These are phyloP conservation scores for Trametes punicea DNA, from an alignment of 768 basidiomycete species.

Conservation along the genomic window DNA sequence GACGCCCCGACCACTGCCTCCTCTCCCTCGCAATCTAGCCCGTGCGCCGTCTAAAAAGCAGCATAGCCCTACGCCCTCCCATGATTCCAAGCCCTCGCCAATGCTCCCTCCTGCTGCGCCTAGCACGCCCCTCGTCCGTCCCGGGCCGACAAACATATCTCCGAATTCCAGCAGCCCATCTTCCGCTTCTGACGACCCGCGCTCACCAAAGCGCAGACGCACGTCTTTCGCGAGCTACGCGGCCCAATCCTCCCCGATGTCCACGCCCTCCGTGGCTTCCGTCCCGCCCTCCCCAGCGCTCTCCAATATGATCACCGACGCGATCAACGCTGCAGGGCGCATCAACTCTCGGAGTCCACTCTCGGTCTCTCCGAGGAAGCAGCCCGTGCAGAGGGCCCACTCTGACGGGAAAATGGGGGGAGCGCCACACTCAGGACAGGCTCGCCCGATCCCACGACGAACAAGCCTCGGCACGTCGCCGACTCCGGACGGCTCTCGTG, in stretches of 20 bases:
- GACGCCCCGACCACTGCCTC: background rate
- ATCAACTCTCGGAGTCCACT: background rate
- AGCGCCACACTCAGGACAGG: background rate
- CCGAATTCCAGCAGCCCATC: background rate
- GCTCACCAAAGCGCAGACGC: background rate
- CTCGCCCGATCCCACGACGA: background rate
- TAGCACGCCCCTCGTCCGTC: background rate
- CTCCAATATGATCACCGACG: slow-evolving; percentile 16
- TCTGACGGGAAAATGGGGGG: background rate
- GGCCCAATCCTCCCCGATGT: slow-evolving; percentile 18
- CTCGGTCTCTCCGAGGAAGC: background rate
- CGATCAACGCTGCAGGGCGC: slow-evolving; percentile 13
- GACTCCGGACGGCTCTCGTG: background rate
- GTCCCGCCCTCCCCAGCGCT: slow-evolving; percentile 17
- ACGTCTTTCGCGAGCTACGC: slow-evolving; percentile 14
- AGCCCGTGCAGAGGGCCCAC: background rate
- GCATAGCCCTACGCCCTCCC: background rate
- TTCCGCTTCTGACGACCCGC: background rate
- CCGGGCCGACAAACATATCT: background rate
- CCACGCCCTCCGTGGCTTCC: slow-evolving; percentile 6
- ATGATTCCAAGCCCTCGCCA: background rate
- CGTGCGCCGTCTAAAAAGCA: background rate
- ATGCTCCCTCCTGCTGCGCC: background rate
- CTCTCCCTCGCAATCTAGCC: background rate
- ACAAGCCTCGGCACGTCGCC: background rate